Evolutionary conservation across 2,329 filamentous ascomycete species (phyloP), one percentile per base, ranked within the genome.

Genomic region (Didymella segeticola): DNA sequence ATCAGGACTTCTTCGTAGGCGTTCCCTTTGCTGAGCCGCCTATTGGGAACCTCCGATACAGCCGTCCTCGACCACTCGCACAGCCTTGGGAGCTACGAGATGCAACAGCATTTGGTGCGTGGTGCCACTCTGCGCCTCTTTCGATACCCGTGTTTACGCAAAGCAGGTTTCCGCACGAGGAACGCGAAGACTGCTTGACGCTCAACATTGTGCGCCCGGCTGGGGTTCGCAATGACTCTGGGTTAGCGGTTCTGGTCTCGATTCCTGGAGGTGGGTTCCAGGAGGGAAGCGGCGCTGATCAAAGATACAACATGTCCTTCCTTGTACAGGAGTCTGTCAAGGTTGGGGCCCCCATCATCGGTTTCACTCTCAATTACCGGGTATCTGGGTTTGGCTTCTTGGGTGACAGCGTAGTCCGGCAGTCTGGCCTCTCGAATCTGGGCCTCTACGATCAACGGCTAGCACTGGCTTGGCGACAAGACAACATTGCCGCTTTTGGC

Each of bases 391-490:
- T 15, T 29, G 54, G 45, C 9, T 49, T 81, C 49, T 61, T 81
- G 3, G 72, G 75, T 0, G 71, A 77, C 0, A 45, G 38, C 3
- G 31, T 10, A 6, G 10, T 41, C 17, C 29, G 23, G 6, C 8
- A 46, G 14, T 20, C 36, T 17, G 62, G 60, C 12, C 62, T 53
- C 5, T 57, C 75, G 45, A 85, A 85, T 56, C 61, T 81, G 1
- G 82, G 81, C 1, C 65, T 85, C 4, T 71, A 78, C 5, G 83
- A 86, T 60, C 82, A 85, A 59, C 75, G 82, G 3, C 58, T 77
- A n/a, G 81, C 79, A 0, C 59, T 83, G 0, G 77, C 82, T 62
- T 84, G 82, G 82, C 68, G 81, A 0, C 72, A 71, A 2, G 73
- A 78, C 22, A 82, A 84, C 62, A 26, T 34, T 6, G 10, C 8